Percentiles rank a stretch among this genome's conserved stretches.
Conservation (phyloP, 192 early-diverging fungal species). For the Entomortierella chlamydospora region DNA sequence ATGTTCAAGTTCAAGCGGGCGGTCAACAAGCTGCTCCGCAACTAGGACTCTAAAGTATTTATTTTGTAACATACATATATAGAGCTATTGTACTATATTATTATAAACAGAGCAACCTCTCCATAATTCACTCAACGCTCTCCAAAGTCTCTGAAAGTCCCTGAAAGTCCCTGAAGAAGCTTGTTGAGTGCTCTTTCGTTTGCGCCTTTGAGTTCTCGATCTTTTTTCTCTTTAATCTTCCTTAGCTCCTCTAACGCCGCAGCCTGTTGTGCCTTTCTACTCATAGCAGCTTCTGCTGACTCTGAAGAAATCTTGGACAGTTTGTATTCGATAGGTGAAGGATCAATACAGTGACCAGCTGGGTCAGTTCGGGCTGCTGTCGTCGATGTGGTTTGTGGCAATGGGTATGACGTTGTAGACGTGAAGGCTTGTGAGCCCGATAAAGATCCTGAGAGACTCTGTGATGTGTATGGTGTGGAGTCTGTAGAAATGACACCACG, state of each 20-base stretch:
- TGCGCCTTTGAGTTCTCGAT: constrained; percentile 16
- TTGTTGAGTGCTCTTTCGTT: constrained; percentile 30
- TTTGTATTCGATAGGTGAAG: constrained; percentile 33
- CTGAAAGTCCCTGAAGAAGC: constrained; percentile 29
- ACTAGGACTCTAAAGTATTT: too few relatives aligned
- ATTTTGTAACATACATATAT: too few relatives aligned
- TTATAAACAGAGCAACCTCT: too few relatives aligned
- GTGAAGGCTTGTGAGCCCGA: neutral
- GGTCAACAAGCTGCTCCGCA: constrained; percentile 39
- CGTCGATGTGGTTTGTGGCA: neutral
- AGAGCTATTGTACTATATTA: too few relatives aligned
- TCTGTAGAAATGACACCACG: too few relatives aligned
- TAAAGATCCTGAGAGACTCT: too few relatives aligned
- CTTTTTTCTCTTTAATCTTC: constrained; percentile 30
- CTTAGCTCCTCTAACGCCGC: constrained; percentile 33
- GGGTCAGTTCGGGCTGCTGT: neutral
- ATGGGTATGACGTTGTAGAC: neutral
- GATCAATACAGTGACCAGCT: constrained; percentile 4
- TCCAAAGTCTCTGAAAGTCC: too few relatives aligned
- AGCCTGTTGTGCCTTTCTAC: constrained; percentile 44
- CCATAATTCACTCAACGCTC: neutral
- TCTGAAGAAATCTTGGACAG: constrained; percentile 46
- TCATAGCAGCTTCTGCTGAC: constrained; percentile 27
- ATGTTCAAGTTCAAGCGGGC: constrained; percentile 54
- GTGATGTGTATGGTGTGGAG: too few relatives aligned